Percentiles rank a stretch among this genome's conserved stretches.
phyloP scores from a whole-genome alignment of 805 yeast species.

The Priceomyces haplophilus region DNA sequence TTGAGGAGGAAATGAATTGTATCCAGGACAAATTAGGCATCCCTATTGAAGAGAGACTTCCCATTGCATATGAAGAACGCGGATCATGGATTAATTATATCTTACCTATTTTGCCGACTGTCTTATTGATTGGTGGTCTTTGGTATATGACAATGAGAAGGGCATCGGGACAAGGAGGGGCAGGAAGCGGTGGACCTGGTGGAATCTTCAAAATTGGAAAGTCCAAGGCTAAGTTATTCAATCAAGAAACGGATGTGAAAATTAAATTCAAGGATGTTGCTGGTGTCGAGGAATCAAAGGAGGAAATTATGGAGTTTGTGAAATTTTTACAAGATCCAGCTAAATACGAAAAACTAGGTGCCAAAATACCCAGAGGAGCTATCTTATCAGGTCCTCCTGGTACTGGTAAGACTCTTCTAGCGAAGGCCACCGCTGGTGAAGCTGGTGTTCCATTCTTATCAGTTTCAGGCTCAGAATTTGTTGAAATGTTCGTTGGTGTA shows the following conservation, averaged over 20 bases:
- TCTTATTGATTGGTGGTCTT: slow-evolving; percentile 75
- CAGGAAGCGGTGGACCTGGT: slow-evolving; percentile 33
- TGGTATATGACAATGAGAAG: slow-evolving; percentile 60
- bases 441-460: slow-evolving; percentile 92
- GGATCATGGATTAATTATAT: slow-evolving; percentile 61
- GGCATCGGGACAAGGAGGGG: slow-evolving; percentile 46
- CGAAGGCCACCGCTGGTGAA: slow-evolving; percentile 96
- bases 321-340: slow-evolving; percentile 80
- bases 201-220: slow-evolving; percentile 78
- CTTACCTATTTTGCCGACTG: slow-evolving; percentile 76
- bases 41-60: slow-evolving; percentile 68
- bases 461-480: slow-evolving; percentile 91
- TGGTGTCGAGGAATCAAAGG: slow-evolving; percentile 92
- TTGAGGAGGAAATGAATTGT: slow-evolving; percentile 77
- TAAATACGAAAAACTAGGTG: slow-evolving; percentile 84
- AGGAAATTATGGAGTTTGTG: slow-evolving; percentile 94
- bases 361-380: slow-evolving; percentile 94
- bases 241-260: slow-evolving; percentile 79
- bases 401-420: slow-evolving; percentile 90
- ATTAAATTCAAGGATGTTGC: slow-evolving; percentile 87
- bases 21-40: slow-evolving; percentile 69
- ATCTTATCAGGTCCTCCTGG: slow-evolving; percentile 95
- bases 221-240: slow-evolving; percentile 74
- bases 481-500: slow-evolving; percentile 96
- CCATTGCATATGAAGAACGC: slow-evolving; percentile 70